phyloP scores from a whole-genome alignment of 768 basidiomycete species.

The Kwoniella shandongensis region DNA sequence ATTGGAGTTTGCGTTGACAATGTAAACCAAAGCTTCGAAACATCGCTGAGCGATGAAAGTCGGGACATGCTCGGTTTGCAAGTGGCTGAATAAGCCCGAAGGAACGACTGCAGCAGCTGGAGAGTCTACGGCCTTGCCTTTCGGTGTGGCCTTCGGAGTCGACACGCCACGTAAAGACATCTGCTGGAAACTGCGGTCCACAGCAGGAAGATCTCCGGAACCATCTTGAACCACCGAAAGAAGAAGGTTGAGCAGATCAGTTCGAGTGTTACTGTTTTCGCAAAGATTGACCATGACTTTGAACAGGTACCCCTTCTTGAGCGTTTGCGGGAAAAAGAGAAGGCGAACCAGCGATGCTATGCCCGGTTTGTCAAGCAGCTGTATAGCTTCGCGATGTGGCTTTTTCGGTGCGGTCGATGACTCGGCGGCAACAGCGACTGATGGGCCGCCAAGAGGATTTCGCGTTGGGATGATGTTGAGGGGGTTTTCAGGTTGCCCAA shows the following conservation, averaged over 20 bases:
- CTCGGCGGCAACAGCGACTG: not conserved
- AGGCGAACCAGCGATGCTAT: conserved; percentile 86
- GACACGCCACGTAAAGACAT: conserved; percentile 69
- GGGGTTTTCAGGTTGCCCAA: conserved; percentile 61
- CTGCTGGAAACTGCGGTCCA: conserved; percentile 91
- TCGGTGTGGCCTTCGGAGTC: conserved; percentile 68
- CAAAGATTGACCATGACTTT: conserved; percentile 88
- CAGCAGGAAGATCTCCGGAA: conserved; percentile 82
- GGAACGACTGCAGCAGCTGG: conserved; percentile 55
- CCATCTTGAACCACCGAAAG: conserved; percentile 94
- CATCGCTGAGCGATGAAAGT: conserved; percentile 92
- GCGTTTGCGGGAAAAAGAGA: conserved; percentile 92
- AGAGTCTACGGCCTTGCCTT: conserved; percentile 53
- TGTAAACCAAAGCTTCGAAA: conserved; percentile 82
- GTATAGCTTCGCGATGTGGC: conserved; percentile 77
- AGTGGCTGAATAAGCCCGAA: conserved; percentile 57
- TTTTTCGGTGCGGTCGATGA: conserved; percentile 7
- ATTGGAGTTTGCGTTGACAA: conserved; percentile 78
- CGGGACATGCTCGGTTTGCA: conserved; percentile 72
- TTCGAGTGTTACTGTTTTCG: conserved; percentile 87
- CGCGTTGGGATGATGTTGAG: not conserved
- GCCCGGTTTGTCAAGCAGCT: conserved; percentile 84
- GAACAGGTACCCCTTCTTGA: conserved; percentile 79
- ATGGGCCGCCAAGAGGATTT: not conserved
- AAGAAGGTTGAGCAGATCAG: conserved; percentile 89